Percentiles rank a stretch among this genome's conserved stretches.
Conservation (phyloP, 805 yeast genomes). For the Candida andamanensis region DNA sequence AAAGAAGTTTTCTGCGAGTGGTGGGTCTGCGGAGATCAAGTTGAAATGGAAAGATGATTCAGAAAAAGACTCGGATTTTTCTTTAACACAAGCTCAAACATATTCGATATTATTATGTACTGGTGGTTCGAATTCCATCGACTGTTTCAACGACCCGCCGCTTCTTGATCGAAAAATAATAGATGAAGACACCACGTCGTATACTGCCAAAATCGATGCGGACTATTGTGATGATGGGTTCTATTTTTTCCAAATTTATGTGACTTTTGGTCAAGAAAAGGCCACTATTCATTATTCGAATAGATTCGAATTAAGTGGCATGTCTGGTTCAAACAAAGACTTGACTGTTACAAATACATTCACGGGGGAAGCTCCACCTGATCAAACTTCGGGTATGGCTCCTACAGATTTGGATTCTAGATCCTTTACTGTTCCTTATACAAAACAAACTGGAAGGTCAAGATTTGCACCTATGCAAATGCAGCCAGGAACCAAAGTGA, state of each 20-base stretch:
- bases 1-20: conserved; percentile 32
- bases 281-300: conserved; percentile 61
- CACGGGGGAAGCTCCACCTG: conserved; percentile 39
- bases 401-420: conserved; percentile 23
- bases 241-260: conserved; percentile 67
- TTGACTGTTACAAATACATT: conserved; percentile 23
- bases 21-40: conserved; percentile 26
- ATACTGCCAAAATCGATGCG: conserved; percentile 41
- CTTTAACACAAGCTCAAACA: conserved; percentile 34
- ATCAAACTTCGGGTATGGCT: conserved; percentile 16
- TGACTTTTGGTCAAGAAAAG: conserved; percentile 35
- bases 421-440: conserved; percentile 67
- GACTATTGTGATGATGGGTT: conserved; percentile 55
- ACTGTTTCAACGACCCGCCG: conserved; percentile 34
- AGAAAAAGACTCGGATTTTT: conserved; percentile 36
- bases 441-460: conserved; percentile 70
- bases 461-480: conserved; percentile 91
- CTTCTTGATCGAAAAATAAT: conserved; percentile 9
- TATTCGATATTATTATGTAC: conserved; percentile 61
- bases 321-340: conserved; percentile 67
- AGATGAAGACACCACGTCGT: conserved; percentile 17
- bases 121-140: conserved; percentile 49
- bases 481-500: conserved; percentile 71
- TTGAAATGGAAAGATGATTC: conserved; percentile 54
- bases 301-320: conserved; percentile 60